A percentile compares a stretch with the other conserved stretches of the same genome.
Conservation (phyloP, 768 basidiomycete species). For the Clavulina sp. region DNA sequence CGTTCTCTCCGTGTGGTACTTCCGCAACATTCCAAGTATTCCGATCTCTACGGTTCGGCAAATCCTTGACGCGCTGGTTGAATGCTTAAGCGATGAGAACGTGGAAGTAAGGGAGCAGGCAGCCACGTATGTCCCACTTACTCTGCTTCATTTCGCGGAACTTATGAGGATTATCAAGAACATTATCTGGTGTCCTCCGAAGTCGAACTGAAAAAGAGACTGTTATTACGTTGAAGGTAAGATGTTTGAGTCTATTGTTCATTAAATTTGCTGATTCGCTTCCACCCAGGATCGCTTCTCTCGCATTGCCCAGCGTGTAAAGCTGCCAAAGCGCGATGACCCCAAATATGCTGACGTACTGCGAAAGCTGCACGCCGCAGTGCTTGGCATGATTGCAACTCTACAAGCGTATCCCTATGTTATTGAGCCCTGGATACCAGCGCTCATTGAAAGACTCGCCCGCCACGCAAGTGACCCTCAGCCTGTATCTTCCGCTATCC, state of each 20-base stretch:
- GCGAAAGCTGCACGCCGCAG: slow-evolving; percentile 55
- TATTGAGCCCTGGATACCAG: slow-evolving; percentile 26
- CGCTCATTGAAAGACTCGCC: slow-evolving; percentile 21
- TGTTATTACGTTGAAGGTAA: slow-evolving; percentile 68
- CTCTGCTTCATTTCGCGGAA: background rate
- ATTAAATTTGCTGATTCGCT: background rate
- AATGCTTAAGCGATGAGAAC: slow-evolving; percentile 77
- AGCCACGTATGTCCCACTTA: slow-evolving; percentile 30
- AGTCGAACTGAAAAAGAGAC: slow-evolving; percentile 83
- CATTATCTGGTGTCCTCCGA: slow-evolving; percentile 69
- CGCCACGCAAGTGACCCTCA: slow-evolving; percentile 18
- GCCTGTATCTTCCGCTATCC: slow-evolving; percentile 70
- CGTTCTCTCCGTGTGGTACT: slow-evolving; percentile 80
- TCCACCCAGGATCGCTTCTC: slow-evolving; percentile 62
- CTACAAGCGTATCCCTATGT: slow-evolving; percentile 42
- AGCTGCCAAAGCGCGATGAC: slow-evolving; percentile 51
- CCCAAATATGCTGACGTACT: slow-evolving; percentile 55
- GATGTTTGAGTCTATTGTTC: background rate
- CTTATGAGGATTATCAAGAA: slow-evolving; percentile 15
- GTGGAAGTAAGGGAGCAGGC: slow-evolving; percentile 89
- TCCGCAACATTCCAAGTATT: slow-evolving; percentile 67
- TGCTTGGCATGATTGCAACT: slow-evolving; percentile 31
- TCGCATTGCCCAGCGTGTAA: slow-evolving; percentile 35
- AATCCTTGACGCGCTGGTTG: slow-evolving; percentile 68
- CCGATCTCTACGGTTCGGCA: slow-evolving; percentile 45